Percentiles rank a stretch among this genome's conserved stretches.
Evolutionary conservation across 805 yeast genomes (phyloP).

Genomic region (Grigorovia humatica): DNA sequence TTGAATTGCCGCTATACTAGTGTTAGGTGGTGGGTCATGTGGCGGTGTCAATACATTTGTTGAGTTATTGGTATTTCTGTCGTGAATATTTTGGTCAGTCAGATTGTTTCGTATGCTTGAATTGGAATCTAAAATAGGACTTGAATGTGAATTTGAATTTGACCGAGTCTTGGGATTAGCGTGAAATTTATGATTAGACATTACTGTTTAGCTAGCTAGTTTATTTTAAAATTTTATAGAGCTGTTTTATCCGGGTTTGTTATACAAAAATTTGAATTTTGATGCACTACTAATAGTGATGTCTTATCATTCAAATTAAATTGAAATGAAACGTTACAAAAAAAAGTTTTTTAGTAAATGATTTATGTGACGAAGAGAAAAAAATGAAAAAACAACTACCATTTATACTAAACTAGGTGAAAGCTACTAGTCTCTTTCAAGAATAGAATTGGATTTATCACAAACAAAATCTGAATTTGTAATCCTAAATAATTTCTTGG

Average conservation of each 20-base stretch:
- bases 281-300: neutral
- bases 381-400: neutral
- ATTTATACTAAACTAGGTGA: neutral
- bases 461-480: no score
- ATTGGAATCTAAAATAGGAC: neutral
- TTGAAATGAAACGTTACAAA: neutral
- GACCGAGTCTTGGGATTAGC: neutral
- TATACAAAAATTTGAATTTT: neutral
- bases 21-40: neutral
- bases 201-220: neutral
- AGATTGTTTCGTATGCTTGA: neutral
- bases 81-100: neutral
- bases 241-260: neutral
- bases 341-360: neutral
- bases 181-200: neutral
- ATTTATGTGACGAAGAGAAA: neutral
- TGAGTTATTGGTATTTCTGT: neutral
- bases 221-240: no score
- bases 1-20: neutral
- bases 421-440: neutral
- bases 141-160: neutral
- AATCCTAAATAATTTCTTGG: neutral
- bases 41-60: neutral
- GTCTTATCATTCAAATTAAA: no score
- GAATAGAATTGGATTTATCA: neutral